Evolutionary conservation across 768 basidiomycete species (phyloP), one percentile per base, ranked within the genome.

Genomic region (Lactarius akahatsu): DNA sequence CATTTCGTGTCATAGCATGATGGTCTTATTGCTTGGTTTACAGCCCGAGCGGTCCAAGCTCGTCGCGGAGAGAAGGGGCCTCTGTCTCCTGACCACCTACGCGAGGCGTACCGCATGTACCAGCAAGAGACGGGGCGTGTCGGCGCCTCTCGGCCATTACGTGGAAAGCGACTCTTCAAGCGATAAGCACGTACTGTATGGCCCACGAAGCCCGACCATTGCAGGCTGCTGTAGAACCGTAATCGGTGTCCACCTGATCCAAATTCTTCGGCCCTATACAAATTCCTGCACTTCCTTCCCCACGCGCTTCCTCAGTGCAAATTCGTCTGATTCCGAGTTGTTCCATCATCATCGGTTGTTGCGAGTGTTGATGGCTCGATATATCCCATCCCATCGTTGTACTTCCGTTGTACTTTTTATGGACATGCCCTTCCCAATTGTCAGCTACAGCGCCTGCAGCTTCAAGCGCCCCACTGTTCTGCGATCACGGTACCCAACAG

Each of bases 41-140:
- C 72, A 94, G 94, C 92, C 26, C 90, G 92, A 10, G 80, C 83
- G 6, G 89, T 91, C 0, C 94, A 96, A 76, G 78, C 79, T 26
- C 83, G 88, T 36, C 80, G 89, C 23, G 84, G 86, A 2, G 92
- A 94, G 38, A 80, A 80, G 7, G 94, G 94, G 0, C 89, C 94
- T 0, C 77, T 96, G 28, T 87, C 91, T 1, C 94, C 94, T 0
- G 92, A 94, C 70, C 92, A 96, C 75, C 79, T 96, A 13, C 89
- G 94, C 6, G 94, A 95, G 74, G 94, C 94, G 1, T 94, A 96
- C 72, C 80, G 91, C 32, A 78, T 86, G 71, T 96, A 95, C 72
- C 89, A 92, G 72, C 80, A 85, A 57, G 91, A 93, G 74, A 87
- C 90, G 0, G 94, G 93, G 6, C 82, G 85, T 50, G 89, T 94